Evolutionary conservation across 441 rosid genomes (phyloP).

Genomic region (Mallotus repandus): DNA sequence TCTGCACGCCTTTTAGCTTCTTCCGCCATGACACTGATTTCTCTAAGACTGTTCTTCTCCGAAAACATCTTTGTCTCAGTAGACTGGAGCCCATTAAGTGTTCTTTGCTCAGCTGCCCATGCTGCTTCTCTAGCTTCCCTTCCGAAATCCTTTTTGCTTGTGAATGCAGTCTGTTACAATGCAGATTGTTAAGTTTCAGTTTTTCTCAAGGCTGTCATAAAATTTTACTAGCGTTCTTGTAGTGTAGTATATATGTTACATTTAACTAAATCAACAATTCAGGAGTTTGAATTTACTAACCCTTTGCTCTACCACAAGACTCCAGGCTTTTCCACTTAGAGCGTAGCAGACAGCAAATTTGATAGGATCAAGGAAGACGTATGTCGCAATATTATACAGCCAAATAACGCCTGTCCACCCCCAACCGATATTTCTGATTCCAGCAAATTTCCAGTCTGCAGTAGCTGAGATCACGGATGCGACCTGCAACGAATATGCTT

Average conservation of each 20-base stretch:
- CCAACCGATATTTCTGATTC: constrained; percentile 70
- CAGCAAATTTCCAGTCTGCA: constrained; percentile 70
- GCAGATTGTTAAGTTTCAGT: no score
- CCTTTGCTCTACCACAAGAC: constrained; percentile 67
- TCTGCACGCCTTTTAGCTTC: constrained; percentile 91
- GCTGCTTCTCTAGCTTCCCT: constrained; percentile 89
- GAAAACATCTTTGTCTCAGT: constrained; percentile 40
- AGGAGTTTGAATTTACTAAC: constrained; percentile 31
- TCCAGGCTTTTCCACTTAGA: constrained; percentile 82
- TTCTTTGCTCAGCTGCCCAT: constrained; percentile 87
- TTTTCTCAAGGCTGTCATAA: no score
- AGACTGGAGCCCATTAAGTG: constrained; percentile 76
- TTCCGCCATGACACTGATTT: constrained; percentile 75
- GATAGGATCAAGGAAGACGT: constrained; percentile 64
- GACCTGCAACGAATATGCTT: constrained; percentile 37
- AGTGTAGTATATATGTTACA: no score
- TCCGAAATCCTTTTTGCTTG: constrained; percentile 83
- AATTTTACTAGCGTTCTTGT: no score
- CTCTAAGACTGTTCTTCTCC: constrained; percentile 66
- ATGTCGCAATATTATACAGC: constrained; percentile 67
- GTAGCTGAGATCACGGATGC: constrained; percentile 67
- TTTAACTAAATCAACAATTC: background rate
- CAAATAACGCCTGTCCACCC: constrained; percentile 96
- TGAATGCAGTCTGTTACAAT: constrained; percentile 70
- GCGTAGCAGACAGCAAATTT: constrained; percentile 75